A percentile compares a stretch with the other conserved stretches of the same genome.
phyloP scores from a whole-genome alignment of 148 eudicot genomes.

The Nepenthes gracilis region DNA sequence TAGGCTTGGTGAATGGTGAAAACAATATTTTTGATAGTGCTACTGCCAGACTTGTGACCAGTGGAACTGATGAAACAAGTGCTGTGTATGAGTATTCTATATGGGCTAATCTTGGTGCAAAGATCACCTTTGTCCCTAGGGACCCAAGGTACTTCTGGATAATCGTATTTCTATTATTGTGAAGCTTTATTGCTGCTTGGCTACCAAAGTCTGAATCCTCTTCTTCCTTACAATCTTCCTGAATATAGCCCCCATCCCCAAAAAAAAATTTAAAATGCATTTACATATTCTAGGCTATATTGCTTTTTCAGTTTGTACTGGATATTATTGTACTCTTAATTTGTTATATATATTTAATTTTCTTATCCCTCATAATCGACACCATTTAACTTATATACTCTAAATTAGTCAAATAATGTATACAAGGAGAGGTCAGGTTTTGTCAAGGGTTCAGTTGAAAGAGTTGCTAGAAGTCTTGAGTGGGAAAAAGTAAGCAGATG shows the following conservation, averaged over 20 bases:
- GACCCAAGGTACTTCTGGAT: slow-evolving; percentile 48
- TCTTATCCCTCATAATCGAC: no score
- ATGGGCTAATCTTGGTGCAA: slow-evolving; percentile 80
- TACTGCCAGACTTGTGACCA: slow-evolving; percentile 35
- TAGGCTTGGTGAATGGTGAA: slow-evolving; percentile 43
- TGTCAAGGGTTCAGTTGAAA: no score
- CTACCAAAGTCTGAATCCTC: not conserved
- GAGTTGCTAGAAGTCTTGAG: no score
- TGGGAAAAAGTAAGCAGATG: no score
- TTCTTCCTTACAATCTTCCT: not conserved
- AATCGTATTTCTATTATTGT: slow-evolving; percentile 1
- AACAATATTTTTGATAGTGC: slow-evolving; percentile 33
- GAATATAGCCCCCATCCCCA: not conserved
- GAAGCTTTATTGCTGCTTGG: not conserved
- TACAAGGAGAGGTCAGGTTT: no score
- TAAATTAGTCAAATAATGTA: no score
- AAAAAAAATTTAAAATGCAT: no score
- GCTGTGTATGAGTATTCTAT: slow-evolving; percentile 53
- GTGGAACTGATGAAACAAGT: slow-evolving; percentile 31
- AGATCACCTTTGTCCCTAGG: slow-evolving; percentile 53
- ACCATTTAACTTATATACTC: no score
- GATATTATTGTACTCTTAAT: no score
- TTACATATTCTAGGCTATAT: no score
- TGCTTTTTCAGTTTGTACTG: no score
- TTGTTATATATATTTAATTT: no score